phyloP scores from a whole-genome alignment of 176 grass and related monocot genomes.

The Triticum urartu region DNA sequence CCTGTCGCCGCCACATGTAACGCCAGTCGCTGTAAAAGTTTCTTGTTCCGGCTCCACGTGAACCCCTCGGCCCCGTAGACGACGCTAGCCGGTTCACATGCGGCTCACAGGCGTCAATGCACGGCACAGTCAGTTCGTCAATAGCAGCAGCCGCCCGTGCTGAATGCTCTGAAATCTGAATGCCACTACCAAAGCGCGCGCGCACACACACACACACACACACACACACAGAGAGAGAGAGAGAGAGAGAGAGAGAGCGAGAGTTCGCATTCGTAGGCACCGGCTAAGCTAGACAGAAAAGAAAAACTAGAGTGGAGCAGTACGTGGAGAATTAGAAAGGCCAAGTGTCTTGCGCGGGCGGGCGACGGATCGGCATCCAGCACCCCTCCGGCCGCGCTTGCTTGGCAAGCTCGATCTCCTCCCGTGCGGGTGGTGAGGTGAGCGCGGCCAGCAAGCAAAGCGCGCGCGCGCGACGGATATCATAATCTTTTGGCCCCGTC shows the following conservation, averaged over 20 bases:
- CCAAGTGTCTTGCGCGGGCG: conserved; percentile 29
- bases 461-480: conserved; percentile 26
- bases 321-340: not conserved
- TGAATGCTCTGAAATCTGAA: not conserved
- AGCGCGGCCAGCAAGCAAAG: conserved; percentile 45
- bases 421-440: conserved; percentile 38
- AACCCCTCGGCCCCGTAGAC: not conserved
- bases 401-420: conserved; percentile 32
- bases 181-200: not conserved
- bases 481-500: conserved; percentile 15
- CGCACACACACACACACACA: too few species aligned
- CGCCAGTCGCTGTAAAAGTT: not conserved
- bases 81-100: not conserved
- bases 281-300: not conserved
- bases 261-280: not conserved
- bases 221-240: too few species aligned
- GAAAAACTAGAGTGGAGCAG: too few species aligned
- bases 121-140: not conserved
- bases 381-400: conserved; percentile 19
- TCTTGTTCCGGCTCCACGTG: not conserved
- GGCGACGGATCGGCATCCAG: conserved; percentile 1
- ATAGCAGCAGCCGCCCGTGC: not conserved
- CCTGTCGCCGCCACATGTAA: not conserved
- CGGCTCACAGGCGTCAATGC: not conserved
- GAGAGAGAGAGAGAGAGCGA: too few species aligned